Percentiles rank a stretch among this genome's conserved stretches.
Conservation (phyloP, 768 basidiomycete genomes). For the Leccinum disarticulatum region DNA sequence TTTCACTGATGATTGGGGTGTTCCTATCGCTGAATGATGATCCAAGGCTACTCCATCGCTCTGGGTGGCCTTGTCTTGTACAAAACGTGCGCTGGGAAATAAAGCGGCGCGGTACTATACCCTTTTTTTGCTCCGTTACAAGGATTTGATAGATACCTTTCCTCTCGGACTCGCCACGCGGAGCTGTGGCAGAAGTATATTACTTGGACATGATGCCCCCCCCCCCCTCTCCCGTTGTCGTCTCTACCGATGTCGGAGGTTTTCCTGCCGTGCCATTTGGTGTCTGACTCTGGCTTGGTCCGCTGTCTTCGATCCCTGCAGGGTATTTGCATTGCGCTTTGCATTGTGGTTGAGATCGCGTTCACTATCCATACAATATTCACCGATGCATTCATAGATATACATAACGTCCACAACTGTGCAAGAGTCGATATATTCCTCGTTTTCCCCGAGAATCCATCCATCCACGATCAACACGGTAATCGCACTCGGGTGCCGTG, state of each 20-base stretch:
- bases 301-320: background rate
- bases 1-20: background rate
- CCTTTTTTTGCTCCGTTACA: background rate
- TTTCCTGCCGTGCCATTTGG: background rate
- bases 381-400: constrained; percentile 11
- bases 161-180: background rate
- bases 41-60: constrained; percentile 81
- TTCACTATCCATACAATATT: constrained; percentile 4
- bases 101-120: background rate
- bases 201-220: background rate
- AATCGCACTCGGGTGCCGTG: background rate
- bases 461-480: background rate
- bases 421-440: background rate
- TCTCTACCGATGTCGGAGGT: background rate
- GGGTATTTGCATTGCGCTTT: background rate
- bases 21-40: background rate
- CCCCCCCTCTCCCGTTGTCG: background rate
- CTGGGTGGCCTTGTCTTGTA: constrained; percentile 81
- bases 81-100: constrained; percentile 74
- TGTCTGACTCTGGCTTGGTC: background rate
- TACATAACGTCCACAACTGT: background rate
- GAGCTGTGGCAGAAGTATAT: background rate
- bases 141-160: background rate
- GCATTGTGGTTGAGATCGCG: background rate
- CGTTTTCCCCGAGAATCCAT: background rate